Conservation (phyloP, 2,329 filamentous ascomycete species). For the Cladosporium sp. region DNA sequence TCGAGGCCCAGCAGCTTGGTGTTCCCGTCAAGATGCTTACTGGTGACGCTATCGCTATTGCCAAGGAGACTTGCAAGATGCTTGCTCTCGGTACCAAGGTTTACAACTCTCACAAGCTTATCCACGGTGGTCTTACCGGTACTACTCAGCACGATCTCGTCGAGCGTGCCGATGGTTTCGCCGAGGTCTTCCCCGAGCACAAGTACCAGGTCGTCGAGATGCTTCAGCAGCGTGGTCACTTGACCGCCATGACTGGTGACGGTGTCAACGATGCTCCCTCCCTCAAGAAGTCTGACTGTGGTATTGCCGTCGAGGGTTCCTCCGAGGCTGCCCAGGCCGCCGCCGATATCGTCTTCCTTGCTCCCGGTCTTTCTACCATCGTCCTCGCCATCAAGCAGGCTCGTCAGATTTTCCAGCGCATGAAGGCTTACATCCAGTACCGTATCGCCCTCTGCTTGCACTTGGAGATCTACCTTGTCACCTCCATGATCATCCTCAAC, state of each 20-base stretch:
- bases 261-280: constrained; percentile 74
- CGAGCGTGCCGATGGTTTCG: constrained; percentile 72
- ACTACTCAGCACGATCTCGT: constrained; percentile 74
- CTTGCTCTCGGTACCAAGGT: constrained; percentile 76
- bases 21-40: constrained; percentile 80
- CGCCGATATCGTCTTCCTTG: constrained; percentile 73
- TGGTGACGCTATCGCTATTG: constrained; percentile 76
- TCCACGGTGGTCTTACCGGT: constrained; percentile 72
- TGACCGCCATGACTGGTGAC: constrained; percentile 76
- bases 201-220: constrained; percentile 77
- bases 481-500: constrained; percentile 77
- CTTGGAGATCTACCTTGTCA: constrained; percentile 74
- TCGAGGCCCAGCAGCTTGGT: constrained; percentile 74
- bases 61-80: constrained; percentile 82
- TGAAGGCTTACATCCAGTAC: constrained; percentile 77
- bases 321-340: constrained; percentile 72
- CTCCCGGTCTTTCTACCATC: constrained; percentile 69
- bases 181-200: constrained; percentile 73
- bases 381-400: constrained; percentile 73
- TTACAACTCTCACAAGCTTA: constrained; percentile 76
- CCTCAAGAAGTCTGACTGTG: constrained; percentile 72
- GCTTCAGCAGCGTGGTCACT: constrained; percentile 70
- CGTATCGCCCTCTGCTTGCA: constrained; percentile 74
- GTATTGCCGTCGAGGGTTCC: constrained; percentile 71
- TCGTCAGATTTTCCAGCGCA: constrained; percentile 74